phyloP scores from a whole-genome alignment of 306 rosid genomes.

The Ziziphus jujuba region DNA sequence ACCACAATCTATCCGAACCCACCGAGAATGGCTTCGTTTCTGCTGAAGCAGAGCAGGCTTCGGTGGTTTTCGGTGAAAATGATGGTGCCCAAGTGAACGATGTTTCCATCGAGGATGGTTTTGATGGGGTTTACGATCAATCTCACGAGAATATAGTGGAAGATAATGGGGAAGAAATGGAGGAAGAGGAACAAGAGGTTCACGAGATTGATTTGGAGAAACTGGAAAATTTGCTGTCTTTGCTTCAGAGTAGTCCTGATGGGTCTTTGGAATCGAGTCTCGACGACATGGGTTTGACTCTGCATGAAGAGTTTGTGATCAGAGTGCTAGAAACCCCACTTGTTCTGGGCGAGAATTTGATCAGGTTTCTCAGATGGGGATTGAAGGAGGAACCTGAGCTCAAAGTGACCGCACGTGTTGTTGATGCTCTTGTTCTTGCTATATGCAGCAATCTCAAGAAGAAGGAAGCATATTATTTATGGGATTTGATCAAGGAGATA shows the following conservation, averaged over 20 bases:
- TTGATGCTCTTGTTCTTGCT: conserved; percentile 47
- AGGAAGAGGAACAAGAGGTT: conserved; percentile 13
- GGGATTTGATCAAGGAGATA: conserved; percentile 66
- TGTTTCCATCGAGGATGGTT: conserved; percentile 11
- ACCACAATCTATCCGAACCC: conserved; percentile 18
- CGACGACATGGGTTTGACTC: conserved; percentile 38
- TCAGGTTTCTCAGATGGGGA: conserved; percentile 69
- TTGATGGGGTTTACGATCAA: conserved; percentile 1
- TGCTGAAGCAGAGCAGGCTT: background rate
- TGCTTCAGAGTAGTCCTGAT: conserved; percentile 45
- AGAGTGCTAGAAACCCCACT: conserved; percentile 48
- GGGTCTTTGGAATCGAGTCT: conserved; percentile 58
- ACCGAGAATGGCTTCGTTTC: background rate
- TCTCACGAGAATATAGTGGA: conserved; percentile 2
- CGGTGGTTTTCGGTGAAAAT: conserved; percentile 20
- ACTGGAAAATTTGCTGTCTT: conserved; percentile 47
- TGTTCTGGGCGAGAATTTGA: conserved; percentile 52
- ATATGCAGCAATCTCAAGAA: conserved; percentile 32
- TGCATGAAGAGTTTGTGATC: conserved; percentile 46
- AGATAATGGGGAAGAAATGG: conserved; percentile 12
- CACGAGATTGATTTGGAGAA: conserved; percentile 50
- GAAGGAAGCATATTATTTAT: conserved; percentile 46
- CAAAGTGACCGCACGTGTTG: conserved; percentile 29
- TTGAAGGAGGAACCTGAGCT: conserved; percentile 46
- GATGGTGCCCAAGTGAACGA: conserved; percentile 5